Percentiles rank a stretch among this genome's conserved stretches.
Evolutionary conservation across 1,139 yeast genomes (phyloP).

Genomic region (Saccharomyces pastorianus): DNA sequence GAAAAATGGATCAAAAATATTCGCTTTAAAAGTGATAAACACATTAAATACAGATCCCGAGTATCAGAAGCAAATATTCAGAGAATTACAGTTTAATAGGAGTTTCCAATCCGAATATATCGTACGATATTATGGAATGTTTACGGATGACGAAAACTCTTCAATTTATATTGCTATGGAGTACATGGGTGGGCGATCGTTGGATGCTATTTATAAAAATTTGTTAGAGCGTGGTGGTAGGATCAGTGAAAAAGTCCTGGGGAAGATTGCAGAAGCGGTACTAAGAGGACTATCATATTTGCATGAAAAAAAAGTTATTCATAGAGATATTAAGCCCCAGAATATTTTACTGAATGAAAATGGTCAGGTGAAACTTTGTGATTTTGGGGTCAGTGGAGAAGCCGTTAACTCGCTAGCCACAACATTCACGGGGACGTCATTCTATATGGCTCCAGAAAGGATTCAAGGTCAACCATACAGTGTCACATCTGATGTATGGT

Average conservation of each 20-base stretch:
- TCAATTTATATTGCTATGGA: constrained; percentile 92
- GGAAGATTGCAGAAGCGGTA: constrained; percentile 81
- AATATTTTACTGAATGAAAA: constrained; percentile 65
- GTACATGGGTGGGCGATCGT: constrained; percentile 85
- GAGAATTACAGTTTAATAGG: constrained; percentile 84
- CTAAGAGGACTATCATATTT: constrained; percentile 76
- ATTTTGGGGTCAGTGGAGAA: constrained; percentile 97
- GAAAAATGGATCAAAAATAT: constrained; percentile 47
- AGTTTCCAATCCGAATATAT: constrained; percentile 76
- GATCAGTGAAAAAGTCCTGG: constrained; percentile 85
- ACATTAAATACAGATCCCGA: constrained; percentile 75
- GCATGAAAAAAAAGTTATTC: constrained; percentile 81
- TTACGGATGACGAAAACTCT: constrained; percentile 64
- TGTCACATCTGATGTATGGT: constrained; percentile 94
- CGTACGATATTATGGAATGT: constrained; percentile 88
- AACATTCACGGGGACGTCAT: constrained; percentile 93
- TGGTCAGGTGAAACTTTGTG: constrained; percentile 89
- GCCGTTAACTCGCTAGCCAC: constrained; percentile 92
- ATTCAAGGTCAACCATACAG: constrained; percentile 92
- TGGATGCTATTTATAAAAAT: constrained; percentile 80
- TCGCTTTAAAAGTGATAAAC: constrained; percentile 74
- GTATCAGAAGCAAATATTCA: constrained; percentile 67
- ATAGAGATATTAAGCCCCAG: constrained; percentile 89
- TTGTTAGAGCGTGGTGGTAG: constrained; percentile 63
- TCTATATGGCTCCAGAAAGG: constrained; percentile 97